Percentiles rank a stretch among this genome's conserved stretches.
Evolutionary conservation across 257 asterid genomes (phyloP).

Genomic region (Salvia splendens): DNA sequence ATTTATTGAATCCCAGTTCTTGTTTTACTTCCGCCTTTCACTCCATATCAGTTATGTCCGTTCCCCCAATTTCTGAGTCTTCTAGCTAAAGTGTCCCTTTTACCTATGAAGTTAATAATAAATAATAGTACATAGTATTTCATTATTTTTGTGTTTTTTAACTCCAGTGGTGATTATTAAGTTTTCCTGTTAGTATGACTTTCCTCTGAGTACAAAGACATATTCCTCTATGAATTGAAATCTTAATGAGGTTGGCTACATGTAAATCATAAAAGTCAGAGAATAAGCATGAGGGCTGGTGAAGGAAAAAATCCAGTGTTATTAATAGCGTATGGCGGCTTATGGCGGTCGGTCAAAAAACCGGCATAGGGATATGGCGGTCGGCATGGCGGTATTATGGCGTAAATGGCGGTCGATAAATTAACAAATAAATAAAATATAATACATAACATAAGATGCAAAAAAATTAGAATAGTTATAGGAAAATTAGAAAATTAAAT

Average conservation of each 20-base stretch:
- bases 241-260: slow-evolving; percentile 19
- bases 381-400: no score
- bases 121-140: neutral
- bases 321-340: no score
- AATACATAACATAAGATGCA: no score
- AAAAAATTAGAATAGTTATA: no score
- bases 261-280: neutral
- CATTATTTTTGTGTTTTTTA: neutral
- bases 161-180: neutral
- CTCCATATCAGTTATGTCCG: no score
- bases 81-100: slow-evolving; percentile 4
- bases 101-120: neutral
- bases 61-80: slow-evolving; percentile 20
- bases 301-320: neutral
- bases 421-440: no score
- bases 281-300: neutral
- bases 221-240: slow-evolving; percentile 15
- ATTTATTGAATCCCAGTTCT: no score
- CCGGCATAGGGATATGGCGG: no score
- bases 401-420: no score
- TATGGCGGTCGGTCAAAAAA: no score
- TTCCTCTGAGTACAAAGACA: slow-evolving; percentile 3
- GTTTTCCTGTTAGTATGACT: slow-evolving; percentile 7
- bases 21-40: no score
- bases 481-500: no score